Evolutionary conservation across 192 early-diverging fungal genomes (phyloP), one percentile per base, ranked within the genome.

Genomic region (Oehlia diaphana): DNA sequence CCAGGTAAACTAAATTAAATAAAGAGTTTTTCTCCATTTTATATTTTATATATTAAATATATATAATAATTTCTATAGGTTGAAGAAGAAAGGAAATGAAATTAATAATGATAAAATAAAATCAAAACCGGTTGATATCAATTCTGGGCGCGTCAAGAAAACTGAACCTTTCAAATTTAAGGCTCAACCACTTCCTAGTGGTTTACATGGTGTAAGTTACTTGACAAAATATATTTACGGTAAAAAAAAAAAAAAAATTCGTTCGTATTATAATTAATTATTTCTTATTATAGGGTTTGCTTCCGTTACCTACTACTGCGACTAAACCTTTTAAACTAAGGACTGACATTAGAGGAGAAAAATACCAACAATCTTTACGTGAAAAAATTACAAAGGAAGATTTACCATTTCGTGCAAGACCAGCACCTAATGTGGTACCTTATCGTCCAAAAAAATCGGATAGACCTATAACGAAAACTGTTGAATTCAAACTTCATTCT

Each of bases 311-410:
- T 23, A 19, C 65, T 47, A 77, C 76, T 23, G 19, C 14, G 9
- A 63, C 76, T n/a, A 77, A 77, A 12, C 76, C 76, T 33, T 77
- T 77, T 77, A 66, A 21, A 65, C 10, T 77, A 26, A 10, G 21
- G 37, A 66, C 76, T 23, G 76, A 63, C 19, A 39, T 47, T 2
- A 23, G 76, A 63, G 76, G 76, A 44, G 76, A 77, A 2, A 63
- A 77, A 16, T 77, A 77, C 37, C 62, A 77, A 66, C n/a, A 66
- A 9, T 19, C 42, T n/a, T 77, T 77, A 33, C 76, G 44, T 1
- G 44, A 77, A 66, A 37, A 10, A 66, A 10, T 77, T 16, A 66
- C 19, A 37, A 77, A 77, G 6, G 63, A 77, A 49, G 65, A 66
- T 66, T 47, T 47, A 47, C 5, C 12, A 28, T 77, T 77, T n/a